phyloP scores from a whole-genome alignment of 1,284 basidiomycete species.

The Ceratobasidium sp. region DNA sequence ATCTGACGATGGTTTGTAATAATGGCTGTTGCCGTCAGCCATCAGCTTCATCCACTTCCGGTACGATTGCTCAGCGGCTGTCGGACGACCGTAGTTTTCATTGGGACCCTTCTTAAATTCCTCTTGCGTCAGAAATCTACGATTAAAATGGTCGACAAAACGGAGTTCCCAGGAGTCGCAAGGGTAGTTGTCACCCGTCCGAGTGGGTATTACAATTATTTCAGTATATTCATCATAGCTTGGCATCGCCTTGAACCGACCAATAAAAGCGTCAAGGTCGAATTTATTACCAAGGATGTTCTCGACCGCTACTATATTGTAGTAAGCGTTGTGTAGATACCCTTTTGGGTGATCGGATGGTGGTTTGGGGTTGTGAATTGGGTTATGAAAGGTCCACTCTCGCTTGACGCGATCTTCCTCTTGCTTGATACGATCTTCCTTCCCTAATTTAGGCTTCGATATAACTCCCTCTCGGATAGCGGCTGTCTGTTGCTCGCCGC shows the following conservation, averaged over 20 bases:
- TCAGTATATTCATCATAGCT: conserved; percentile 36
- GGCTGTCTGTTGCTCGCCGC: background rate
- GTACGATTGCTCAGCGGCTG: background rate
- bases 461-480: background rate
- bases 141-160: conserved; percentile 34
- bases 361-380: background rate
- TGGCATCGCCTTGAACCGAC: background rate
- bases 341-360: background rate
- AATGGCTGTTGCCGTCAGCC: background rate
- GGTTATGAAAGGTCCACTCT: background rate
- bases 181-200: background rate
- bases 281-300: background rate
- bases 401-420: background rate
- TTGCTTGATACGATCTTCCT: background rate
- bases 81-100: background rate
- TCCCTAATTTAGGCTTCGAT: background rate
- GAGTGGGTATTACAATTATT: conserved; percentile 13
- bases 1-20: conserved; percentile 19
- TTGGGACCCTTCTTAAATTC: conserved; percentile 4
- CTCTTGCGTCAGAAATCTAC: conserved; percentile 13
- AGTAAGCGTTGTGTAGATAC: conserved; percentile 19
- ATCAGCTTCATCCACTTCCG: conserved; percentile 16
- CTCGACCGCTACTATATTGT: background rate
- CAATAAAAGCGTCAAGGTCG: background rate
- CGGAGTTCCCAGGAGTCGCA: background rate